Base-by-base conservation (phyloP, 441 rosid species). In the Populus trichocarpa region DNA sequence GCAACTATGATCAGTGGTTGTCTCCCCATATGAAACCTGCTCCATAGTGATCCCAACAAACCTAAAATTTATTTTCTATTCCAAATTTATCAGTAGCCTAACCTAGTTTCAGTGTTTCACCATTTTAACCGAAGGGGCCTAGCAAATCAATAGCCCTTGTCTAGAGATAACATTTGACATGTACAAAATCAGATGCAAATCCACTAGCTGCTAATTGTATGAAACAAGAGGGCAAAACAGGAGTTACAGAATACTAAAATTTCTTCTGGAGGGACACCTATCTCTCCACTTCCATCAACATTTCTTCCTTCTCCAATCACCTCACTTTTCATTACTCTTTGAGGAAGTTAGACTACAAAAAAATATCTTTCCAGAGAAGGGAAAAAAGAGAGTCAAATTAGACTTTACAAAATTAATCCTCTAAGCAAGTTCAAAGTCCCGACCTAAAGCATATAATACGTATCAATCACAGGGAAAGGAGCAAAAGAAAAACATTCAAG, bases 1-100 rank as follows among this genome's bases (percentile, higher is more conserved):
- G 98, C 98, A 30, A 93, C 78, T 20, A 95, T 91, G 77, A 95
- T 88, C 73, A 95, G 81, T 32, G 99, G 97, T 53, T 95, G 99
- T 67, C 99, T 92, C 26, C 98, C 99, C 99, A 95, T 90, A 79
- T 95, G 99, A 87, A 95, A 95, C 89, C 99, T 95, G 90, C 65
- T 50, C 63, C 78, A 74, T 8, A 64, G 23, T 20, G 30, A 38
- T 38, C 71, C 32, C 65, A 69, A 42, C 11, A 66, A 66, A 5
- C 75, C 11, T 74, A 28, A 8, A 28, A 67, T 18, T 59, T 16
- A 50, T 14, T 16, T 16, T 50, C 59, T 14, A 50, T 6, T 32
- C 53, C 50, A 64, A 42, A n/a, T 22, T 67, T 63, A 53, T 53
- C 42, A 46, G 25, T 66, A 20, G 35, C 32, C 18, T 6, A 64